Conservation (phyloP, 306 rosid genomes). For the Inga laurina region DNA sequence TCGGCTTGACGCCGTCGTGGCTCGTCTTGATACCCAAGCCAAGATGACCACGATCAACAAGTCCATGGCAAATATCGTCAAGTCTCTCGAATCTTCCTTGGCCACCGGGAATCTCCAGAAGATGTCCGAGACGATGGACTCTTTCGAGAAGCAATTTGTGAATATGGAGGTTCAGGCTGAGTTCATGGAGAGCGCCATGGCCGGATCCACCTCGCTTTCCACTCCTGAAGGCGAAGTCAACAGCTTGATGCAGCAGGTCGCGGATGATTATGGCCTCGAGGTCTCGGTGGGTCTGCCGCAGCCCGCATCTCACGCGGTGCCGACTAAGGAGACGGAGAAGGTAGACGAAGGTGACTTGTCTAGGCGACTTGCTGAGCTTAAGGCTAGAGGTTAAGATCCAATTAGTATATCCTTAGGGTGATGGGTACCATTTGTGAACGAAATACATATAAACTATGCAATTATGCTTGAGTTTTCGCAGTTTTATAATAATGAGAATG, state of each 20-base stretch:
- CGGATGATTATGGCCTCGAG: constrained; percentile 61
- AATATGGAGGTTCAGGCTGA: constrained; percentile 88
- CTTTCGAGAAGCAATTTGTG: constrained; percentile 75
- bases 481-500: neutral
- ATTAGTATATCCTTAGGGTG: neutral
- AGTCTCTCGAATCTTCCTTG: constrained; percentile 60
- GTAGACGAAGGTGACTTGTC: constrained; percentile 66
- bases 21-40: constrained; percentile 81
- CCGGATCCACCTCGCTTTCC: constrained; percentile 75
- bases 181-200: constrained; percentile 81
- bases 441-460: neutral
- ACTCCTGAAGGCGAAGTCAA: constrained; percentile 80
- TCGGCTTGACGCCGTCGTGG: constrained; percentile 80
- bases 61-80: constrained; percentile 69
- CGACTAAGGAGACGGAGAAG: constrained; percentile 70
- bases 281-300: constrained; percentile 79
- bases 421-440: constrained; percentile 21
- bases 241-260: constrained; percentile 77
- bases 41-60: constrained; percentile 71
- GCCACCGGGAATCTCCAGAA: constrained; percentile 71
- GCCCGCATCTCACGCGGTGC: constrained; percentile 71
- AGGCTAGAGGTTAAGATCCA: constrained; percentile 64
- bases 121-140: constrained; percentile 84
- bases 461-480: neutral
- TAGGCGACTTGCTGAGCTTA: constrained; percentile 74